Evolutionary conservation across 2,329 filamentous ascomycete genomes (phyloP), one percentile per base, ranked within the genome.

Genomic region (Sphaceloma murrayae): DNA sequence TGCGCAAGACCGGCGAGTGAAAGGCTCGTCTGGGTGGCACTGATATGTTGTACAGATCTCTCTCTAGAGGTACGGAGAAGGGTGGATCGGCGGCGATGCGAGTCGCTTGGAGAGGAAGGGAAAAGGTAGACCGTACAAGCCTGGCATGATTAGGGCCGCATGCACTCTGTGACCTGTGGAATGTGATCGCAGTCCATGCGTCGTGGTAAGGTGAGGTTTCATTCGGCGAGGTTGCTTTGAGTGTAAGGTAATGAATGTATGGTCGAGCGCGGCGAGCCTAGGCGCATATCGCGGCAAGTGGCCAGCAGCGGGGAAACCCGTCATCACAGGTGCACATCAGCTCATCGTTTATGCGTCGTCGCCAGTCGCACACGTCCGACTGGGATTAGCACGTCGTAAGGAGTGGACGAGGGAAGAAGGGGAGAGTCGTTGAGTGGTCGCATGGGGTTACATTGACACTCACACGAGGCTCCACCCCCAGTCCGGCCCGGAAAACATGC

Each of bases 181-280:
- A n/a, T 40, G 17, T 40, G 36, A 40, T 30, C 36, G 30, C 24
- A 26, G 30, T 11, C 22, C 5, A 22, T 16, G 10, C 13, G 13
- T 40, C n/a, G 36, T 29, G 13, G n/a, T n/a, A n/a, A n/a, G 22
- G 22, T 30, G 24, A 40, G 36, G 36, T 40, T 40, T 19, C 36
- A 40, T 40, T 29, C 36, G 24, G 36, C 36, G 36, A 22, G 26
- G 36, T 40, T 40, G 36, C n/a, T 14, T 14, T 29, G 17, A 36
- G 14, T 19, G 13, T n/a, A n/a, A n/a, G n/a, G n/a, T n/a, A n/a
- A n/a, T n/a, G n/a, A n/a, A n/a, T n/a, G n/a, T n/a, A n/a, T n/a
- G n/a, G n/a, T n/a, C n/a, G n/a, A n/a, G n/a, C n/a, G n/a, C n/a
- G n/a, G n/a, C n/a, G n/a, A n/a, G n/a, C n/a, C n/a, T n/a, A n/a